Evolutionary conservation across 352 stramenopile genomes (phyloP).

Genomic region (Phytopythium montanum): DNA sequence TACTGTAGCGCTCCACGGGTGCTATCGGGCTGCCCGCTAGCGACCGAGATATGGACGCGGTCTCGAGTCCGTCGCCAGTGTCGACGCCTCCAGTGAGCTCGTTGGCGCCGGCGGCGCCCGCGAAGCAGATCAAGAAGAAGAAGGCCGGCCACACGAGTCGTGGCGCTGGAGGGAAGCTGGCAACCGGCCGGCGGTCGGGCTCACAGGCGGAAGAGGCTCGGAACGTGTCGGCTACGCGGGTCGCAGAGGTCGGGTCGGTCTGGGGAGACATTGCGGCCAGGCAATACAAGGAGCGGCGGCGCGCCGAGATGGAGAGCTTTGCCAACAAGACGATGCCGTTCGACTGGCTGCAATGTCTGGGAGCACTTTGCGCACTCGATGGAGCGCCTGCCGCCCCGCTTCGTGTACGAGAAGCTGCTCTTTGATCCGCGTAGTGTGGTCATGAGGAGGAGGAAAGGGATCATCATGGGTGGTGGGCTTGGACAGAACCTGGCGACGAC

Average conservation of each 20-base stretch:
- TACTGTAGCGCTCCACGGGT: not conserved
- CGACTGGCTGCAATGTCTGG: constrained; percentile 43
- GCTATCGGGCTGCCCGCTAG: constrained; percentile 4
- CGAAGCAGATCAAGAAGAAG: constrained; percentile 33
- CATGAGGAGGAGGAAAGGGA: not conserved
- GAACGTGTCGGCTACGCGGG: constrained; percentile 22
- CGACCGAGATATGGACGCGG: constrained; percentile 6
- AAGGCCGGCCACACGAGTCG: constrained; percentile 22
- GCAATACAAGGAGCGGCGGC: constrained; percentile 45
- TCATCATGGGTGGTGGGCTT: constrained; percentile 16
- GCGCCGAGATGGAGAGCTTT: constrained; percentile 51
- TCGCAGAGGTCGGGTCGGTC: constrained; percentile 31
- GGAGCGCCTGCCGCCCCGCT: constrained; percentile 52
- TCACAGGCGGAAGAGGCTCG: not conserved
- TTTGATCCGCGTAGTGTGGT: not conserved
- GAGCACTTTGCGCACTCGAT: constrained; percentile 53
- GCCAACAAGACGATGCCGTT: constrained; percentile 61
- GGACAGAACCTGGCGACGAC: constrained; percentile 36
- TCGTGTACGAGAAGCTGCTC: constrained; percentile 48
- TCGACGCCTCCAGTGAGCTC: constrained; percentile 16
- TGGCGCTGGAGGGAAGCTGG: constrained; percentile 7
- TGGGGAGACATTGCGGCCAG: constrained; percentile 50
- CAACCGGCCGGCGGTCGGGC: constrained; percentile 11
- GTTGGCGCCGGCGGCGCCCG: constrained; percentile 13
- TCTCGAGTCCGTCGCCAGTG: constrained; percentile 6